Conservation (phyloP, 2,329 filamentous ascomycete genomes). For the Dryadomyces quercivorus region DNA sequence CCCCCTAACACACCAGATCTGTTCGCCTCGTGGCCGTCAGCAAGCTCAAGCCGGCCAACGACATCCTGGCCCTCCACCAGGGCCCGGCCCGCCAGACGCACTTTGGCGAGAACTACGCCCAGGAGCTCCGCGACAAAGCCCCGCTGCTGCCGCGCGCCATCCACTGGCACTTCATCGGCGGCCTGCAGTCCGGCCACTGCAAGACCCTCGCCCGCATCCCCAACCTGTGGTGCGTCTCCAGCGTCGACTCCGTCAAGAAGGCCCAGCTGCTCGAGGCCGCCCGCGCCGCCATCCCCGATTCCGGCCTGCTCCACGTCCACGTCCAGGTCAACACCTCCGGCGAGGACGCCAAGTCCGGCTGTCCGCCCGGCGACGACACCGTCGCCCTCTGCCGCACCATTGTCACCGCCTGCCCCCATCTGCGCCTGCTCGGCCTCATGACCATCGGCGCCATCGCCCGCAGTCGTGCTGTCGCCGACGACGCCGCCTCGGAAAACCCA, state of each 20-base stretch:
- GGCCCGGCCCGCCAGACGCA: constrained; percentile 50
- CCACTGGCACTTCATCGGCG: constrained; percentile 94
- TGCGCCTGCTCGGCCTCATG: constrained; percentile 78
- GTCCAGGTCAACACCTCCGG: constrained; percentile 94
- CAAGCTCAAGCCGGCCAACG: constrained; percentile 86
- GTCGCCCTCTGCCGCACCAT: constrained; percentile 59
- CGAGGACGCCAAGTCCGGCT: constrained; percentile 75
- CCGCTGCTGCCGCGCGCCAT: constrained; percentile 63
- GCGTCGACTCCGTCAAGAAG: constrained; percentile 80
- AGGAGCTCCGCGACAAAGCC: constrained; percentile 81
- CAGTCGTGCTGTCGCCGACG: constrained; percentile 59
- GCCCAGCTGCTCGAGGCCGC: constrained; percentile 69
- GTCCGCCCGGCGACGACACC: constrained; percentile 51
- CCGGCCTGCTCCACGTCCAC: constrained; percentile 64
- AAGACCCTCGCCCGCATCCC: constrained; percentile 74
- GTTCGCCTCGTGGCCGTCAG: constrained; percentile 88
- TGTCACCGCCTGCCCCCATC: constrained; percentile 54
- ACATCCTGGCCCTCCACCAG: constrained; percentile 74
- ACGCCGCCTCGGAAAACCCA: constrained; percentile 76
- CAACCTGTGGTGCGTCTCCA: constrained; percentile 85
- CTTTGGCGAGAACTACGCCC: constrained; percentile 94
- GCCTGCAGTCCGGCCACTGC: constrained; percentile 88
- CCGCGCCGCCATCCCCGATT: constrained; percentile 30
- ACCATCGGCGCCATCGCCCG: constrained; percentile 92
- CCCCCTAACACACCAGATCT: too few species aligned